Evolutionary conservation across 169 alveolate genomes (phyloP).

Genomic region (Ichthyophthirius multifiliis): DNA sequence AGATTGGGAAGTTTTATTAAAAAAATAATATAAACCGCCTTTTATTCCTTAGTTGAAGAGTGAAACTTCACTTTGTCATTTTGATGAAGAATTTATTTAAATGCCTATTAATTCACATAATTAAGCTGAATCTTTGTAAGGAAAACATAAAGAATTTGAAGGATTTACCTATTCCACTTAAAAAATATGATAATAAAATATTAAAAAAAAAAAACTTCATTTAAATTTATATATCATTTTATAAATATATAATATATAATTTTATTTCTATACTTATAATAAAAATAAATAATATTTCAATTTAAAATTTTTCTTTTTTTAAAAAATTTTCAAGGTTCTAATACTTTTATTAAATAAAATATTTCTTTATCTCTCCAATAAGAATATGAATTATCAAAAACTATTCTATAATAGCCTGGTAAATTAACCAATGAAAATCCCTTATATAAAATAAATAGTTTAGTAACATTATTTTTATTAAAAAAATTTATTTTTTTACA

Average conservation of each 20-base stretch:
- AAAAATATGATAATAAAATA: no score
- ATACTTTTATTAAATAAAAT: constrained; percentile 21
- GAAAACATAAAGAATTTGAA: neutral
- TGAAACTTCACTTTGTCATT: constrained; percentile 30
- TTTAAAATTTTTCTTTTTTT: no score
- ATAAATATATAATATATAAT: no score
- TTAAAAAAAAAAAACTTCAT: no score
- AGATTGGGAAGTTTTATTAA: constrained; percentile 26
- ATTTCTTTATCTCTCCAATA: constrained; percentile 34
- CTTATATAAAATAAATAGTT: neutral
- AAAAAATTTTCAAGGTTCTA: constrained; percentile 37
- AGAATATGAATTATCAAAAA: constrained; percentile 39
- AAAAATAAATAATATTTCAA: no score
- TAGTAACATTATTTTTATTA: neutral
- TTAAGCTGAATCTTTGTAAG: neutral
- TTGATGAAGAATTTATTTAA: constrained; percentile 18
- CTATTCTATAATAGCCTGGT: constrained; percentile 39
- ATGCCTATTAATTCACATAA: neutral
- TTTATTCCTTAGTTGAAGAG: constrained; percentile 45
- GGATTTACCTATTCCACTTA: constrained; percentile 2
- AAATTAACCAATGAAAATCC: constrained; percentile 15
- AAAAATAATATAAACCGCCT: constrained; percentile 54
- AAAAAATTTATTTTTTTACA: neutral
- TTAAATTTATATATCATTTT: no score
- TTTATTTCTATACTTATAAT: no score